Conservation (phyloP, 768 basidiomycete genomes). For the Leccinum ochraceum region DNA sequence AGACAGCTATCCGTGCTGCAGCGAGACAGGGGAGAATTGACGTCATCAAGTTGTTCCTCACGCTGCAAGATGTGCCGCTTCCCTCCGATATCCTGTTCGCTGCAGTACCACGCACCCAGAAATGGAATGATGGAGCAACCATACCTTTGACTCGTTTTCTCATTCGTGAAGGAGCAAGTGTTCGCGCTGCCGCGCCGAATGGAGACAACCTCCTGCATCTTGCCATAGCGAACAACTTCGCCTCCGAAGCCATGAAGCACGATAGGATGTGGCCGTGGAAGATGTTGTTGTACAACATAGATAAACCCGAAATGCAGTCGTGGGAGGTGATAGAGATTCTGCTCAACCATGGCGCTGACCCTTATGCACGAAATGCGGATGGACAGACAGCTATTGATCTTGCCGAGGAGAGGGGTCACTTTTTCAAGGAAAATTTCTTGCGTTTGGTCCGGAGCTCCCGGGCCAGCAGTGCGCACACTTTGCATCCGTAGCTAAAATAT, state of each 20-base stretch:
- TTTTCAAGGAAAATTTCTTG: not conserved
- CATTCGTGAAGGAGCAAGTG: not conserved
- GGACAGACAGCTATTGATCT: not conserved
- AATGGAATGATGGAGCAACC: no score
- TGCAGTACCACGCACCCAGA: no score
- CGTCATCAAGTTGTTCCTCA: not conserved
- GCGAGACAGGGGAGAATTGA: not conserved
- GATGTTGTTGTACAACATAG: not conserved
- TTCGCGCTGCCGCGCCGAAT: not conserved
- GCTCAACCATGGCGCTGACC: not conserved
- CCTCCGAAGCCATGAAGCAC: not conserved
- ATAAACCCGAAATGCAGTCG: no score
- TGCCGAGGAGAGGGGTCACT: not conserved
- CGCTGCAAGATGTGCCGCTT: not conserved
- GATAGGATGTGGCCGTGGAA: not conserved
- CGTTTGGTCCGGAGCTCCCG: no score
- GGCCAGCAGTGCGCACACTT: no score
- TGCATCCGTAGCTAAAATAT: no score
- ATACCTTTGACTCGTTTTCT: not conserved
- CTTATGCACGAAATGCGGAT: not conserved
- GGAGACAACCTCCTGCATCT: slow-evolving; percentile 3
- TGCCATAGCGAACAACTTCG: not conserved
- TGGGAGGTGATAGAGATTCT: not conserved
- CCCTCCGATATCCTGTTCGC: not conserved
- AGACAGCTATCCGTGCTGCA: not conserved